These are phyloP conservation scores for Suillus hirtellus DNA, from an alignment of 768 basidiomycete species.

Conservation along the genomic window DNA sequence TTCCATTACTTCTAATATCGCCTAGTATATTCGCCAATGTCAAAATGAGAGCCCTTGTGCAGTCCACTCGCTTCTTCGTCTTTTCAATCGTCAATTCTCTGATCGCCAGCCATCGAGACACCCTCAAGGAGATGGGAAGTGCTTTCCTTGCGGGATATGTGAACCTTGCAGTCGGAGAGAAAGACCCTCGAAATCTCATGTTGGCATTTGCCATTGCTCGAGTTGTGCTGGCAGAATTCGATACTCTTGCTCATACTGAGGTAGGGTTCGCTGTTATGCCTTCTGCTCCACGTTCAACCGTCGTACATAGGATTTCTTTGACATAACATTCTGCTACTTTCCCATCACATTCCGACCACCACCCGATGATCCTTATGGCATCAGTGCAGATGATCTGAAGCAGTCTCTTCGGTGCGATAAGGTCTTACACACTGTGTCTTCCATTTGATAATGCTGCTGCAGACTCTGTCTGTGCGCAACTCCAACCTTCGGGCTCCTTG, in stretches of 20 bases:
- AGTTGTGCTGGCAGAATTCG: slow-evolving; percentile 88
- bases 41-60: slow-evolving; percentile 78
- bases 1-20: slow-evolving; percentile 3
- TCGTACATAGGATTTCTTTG: slow-evolving; percentile 75
- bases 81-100: slow-evolving; percentile 81
- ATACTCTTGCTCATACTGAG: slow-evolving; percentile 73
- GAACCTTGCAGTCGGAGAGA: slow-evolving; percentile 88
- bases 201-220: slow-evolving; percentile 85
- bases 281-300: not conserved
- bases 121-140: slow-evolving; percentile 68
- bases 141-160: slow-evolving; percentile 78
- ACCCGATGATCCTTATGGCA: slow-evolving; percentile 90
- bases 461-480: slow-evolving; percentile 77
- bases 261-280: slow-evolving; percentile 41
- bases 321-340: slow-evolving; percentile 97
- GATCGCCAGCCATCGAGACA: slow-evolving; percentile 36
- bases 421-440: not conserved
- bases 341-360: slow-evolving; percentile 96
- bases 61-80: slow-evolving; percentile 78
- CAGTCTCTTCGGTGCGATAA: slow-evolving; percentile 57
- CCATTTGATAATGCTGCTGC: not conserved
- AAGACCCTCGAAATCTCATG: slow-evolving; percentile 93
- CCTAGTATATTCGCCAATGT: slow-evolving; percentile 74
- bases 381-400: slow-evolving; percentile 85
- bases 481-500: slow-evolving; percentile 79